Percentiles rank a stretch among this genome's conserved stretches.
phyloP scores from a whole-genome alignment of 495 filamentous ascomycete species.

The Zalerion maritima region DNA sequence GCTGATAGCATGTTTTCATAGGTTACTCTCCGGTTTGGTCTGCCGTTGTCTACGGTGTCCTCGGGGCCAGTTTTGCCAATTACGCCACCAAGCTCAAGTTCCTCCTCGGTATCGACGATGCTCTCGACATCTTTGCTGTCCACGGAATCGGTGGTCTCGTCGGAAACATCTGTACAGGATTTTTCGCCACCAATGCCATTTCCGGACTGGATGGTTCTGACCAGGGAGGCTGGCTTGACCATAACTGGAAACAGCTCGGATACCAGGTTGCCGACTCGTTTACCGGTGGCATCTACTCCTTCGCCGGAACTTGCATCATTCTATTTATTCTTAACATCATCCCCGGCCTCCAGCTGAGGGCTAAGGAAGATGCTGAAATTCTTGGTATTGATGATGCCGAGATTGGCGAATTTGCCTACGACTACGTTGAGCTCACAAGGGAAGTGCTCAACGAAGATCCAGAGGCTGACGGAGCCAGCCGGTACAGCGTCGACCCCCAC shows the following conservation, averaged over 20 bases:
- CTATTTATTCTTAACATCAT: conserved; percentile 78
- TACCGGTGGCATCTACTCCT: conserved; percentile 73
- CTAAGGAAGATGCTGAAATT: conserved; percentile 72
- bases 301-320: conserved; percentile 72
- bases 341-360: conserved; percentile 68
- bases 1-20: conserved; percentile 1
- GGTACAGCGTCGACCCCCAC: conserved; percentile 18
- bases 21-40: conserved; percentile 87
- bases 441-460: conserved; percentile 59
- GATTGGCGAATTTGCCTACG: conserved; percentile 96
- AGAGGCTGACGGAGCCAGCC: conserved; percentile 25
- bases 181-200: conserved; percentile 91
- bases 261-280: conserved; percentile 84
- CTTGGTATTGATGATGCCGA: conserved; percentile 89
- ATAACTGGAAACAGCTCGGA: conserved; percentile 75
- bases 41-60: conserved; percentile 76
- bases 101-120: conserved; percentile 71
- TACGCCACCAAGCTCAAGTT: conserved; percentile 97
- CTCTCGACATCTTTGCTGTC: conserved; percentile 87
- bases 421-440: conserved; percentile 85
- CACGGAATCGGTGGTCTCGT: conserved; percentile 79
- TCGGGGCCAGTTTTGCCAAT: conserved; percentile 76
- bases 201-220: conserved; percentile 70
- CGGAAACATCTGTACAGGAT: conserved; percentile 76
- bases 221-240: conserved; percentile 79